Evolutionary conservation across 768 basidiomycete genomes (phyloP).

Genomic region (Rhodotorula sphaerocarpa): DNA sequence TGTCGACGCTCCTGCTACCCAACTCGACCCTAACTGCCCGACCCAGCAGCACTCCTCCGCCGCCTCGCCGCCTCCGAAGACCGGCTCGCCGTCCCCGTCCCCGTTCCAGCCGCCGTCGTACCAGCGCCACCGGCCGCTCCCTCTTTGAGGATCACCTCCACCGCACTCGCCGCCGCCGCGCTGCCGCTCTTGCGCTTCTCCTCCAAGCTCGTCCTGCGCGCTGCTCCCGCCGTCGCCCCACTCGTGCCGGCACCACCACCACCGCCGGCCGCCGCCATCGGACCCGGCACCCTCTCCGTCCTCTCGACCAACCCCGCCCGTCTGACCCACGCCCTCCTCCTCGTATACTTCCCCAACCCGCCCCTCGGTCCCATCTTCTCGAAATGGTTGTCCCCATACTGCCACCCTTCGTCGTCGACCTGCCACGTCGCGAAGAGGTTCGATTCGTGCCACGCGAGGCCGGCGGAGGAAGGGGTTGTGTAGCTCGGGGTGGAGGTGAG

Average conservation of each 20-base stretch:
- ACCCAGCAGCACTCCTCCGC: too few relatives aligned
- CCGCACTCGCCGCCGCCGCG: background rate
- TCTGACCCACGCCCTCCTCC: conserved; percentile 37
- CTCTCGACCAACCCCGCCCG: conserved; percentile 37
- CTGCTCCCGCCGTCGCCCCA: background rate
- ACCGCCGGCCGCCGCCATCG: background rate
- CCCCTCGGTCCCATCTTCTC: conserved; percentile 46
- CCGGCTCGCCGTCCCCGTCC: too few relatives aligned
- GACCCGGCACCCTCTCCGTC: conserved; percentile 20
- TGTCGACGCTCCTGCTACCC: too few relatives aligned
- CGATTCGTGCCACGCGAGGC: conserved; percentile 1
- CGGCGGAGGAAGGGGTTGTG: background rate
- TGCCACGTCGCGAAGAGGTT: conserved; percentile 19
- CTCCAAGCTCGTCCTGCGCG: background rate
- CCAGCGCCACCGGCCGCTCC: background rate
- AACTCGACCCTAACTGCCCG: too few relatives aligned
- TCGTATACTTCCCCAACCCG: conserved; percentile 44
- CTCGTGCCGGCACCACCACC: too few relatives aligned
- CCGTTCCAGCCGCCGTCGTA: too few relatives aligned
- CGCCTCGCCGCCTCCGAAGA: background rate
- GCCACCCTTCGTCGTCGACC: conserved; percentile 47
- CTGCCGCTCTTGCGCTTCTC: background rate
- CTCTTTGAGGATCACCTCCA: background rate
- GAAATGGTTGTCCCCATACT: conserved; percentile 49
- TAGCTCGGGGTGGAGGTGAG: background rate